Conservation (phyloP, 495 filamentous ascomycete species). For the Aspergillus ellipticus region DNA sequence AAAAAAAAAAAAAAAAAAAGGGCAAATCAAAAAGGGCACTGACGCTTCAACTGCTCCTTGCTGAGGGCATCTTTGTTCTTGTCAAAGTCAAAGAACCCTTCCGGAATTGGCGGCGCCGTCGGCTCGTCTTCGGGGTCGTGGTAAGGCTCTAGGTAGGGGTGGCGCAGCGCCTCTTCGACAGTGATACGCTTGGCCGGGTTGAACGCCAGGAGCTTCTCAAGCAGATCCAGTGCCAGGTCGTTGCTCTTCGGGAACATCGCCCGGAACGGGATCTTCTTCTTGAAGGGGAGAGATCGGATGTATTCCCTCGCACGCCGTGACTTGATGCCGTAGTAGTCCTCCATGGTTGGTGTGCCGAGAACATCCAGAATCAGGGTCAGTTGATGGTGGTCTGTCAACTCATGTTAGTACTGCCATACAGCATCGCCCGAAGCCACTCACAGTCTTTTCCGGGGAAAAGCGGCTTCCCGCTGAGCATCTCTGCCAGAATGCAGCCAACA, state of each 20-base stretch:
- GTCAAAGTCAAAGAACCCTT: conserved; percentile 99
- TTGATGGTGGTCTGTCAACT: conserved; percentile 83
- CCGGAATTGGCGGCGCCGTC: conserved; percentile 90
- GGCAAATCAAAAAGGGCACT: no score
- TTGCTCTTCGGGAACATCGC: conserved; percentile 97
- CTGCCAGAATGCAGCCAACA: conserved; percentile 97
- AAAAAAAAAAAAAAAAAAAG: no score
- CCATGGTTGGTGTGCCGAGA: conserved; percentile 98
- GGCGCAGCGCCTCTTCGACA: conserved; percentile 93
- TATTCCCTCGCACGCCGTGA: conserved; percentile 97
- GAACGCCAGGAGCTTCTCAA: conserved; percentile 95
- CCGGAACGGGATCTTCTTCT: conserved; percentile 99
- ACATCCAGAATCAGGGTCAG: conserved; percentile 97
- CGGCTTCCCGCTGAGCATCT: conserved; percentile 99
- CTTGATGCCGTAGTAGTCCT: conserved; percentile 99
- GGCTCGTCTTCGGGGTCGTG: conserved; percentile 99
- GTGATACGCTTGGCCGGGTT: conserved; percentile 98
- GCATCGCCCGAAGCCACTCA: conserved; percentile 44
- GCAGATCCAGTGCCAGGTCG: conserved; percentile 84
- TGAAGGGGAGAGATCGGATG: conserved; percentile 99
- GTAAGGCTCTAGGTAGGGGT: conserved; percentile 98
- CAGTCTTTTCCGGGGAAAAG: conserved; percentile 99
- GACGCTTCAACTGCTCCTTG: conserved; percentile 95
- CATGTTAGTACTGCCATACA: conserved; percentile 6
- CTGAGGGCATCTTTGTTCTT: conserved; percentile 98